Evolutionary conservation across 805 yeast species (phyloP).

Genomic region (Yarrowia yakushimensis): DNA sequence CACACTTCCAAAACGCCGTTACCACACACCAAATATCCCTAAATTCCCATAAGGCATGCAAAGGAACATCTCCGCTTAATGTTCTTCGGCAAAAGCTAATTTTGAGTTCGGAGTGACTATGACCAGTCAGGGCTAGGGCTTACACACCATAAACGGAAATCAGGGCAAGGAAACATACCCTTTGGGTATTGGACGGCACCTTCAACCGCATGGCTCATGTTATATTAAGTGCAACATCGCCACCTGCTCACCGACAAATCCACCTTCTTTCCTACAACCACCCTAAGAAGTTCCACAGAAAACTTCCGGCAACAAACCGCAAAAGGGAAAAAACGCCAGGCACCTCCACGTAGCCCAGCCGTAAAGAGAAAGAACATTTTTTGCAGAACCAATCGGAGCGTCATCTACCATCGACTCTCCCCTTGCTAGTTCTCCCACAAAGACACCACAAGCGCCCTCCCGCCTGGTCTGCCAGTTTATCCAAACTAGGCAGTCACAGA

Average conservation of each 20-base stretch:
- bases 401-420: background rate
- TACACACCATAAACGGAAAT: background rate
- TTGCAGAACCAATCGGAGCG: conserved; percentile 18
- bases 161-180: background rate
- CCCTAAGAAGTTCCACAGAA: background rate
- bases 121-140: conserved; percentile 21
- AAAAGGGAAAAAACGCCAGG: background rate
- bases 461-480: conserved; percentile 19
- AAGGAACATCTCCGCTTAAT: background rate
- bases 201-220: conserved; percentile 19
- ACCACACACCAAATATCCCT: too few species aligned
- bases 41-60: background rate
- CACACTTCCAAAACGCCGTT: too few species aligned
- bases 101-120: conserved; percentile 9
- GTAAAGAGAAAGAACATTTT: background rate
- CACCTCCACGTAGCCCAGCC: background rate
- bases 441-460: conserved; percentile 5
- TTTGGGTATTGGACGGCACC: background rate
- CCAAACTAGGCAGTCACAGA: conserved; percentile 16
- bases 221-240: conserved; percentile 12
- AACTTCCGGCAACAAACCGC: background rate
- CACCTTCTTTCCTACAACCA: conserved; percentile 4
- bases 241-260: background rate
- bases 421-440: conserved; percentile 7
- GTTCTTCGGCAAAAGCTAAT: background rate